These are phyloP conservation scores for Tripterygium wilfordii DNA, from an alignment of 177 flowering plant species.

Conservation along the genomic window DNA sequence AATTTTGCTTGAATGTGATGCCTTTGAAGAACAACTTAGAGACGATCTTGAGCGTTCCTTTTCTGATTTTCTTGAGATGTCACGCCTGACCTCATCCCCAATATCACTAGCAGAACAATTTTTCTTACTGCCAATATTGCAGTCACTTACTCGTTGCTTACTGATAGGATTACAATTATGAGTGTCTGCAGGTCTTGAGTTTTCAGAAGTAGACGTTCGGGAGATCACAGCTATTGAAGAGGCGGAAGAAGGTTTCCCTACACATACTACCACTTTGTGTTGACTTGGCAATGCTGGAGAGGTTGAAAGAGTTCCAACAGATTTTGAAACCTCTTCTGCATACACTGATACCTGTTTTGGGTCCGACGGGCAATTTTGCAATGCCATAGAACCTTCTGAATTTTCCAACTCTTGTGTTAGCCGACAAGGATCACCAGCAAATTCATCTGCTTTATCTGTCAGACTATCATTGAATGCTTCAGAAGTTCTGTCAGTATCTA, in stretches of 20 bases:
- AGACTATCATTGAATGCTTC: slow-evolving; percentile 21
- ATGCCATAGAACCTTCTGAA: slow-evolving; percentile 16
- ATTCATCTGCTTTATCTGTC: slow-evolving; percentile 17
- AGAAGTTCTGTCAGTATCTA: slow-evolving; percentile 20
- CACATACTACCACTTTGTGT: slow-evolving; percentile 33
- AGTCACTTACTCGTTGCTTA: slow-evolving; percentile 27
- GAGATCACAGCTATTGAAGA: slow-evolving; percentile 22
- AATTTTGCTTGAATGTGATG: slow-evolving; percentile 31
- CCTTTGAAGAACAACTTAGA: slow-evolving; percentile 29
- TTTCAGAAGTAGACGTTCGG: slow-evolving; percentile 33
- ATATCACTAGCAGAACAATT: slow-evolving; percentile 23
- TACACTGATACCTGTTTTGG: slow-evolving; percentile 22
- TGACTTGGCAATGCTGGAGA: slow-evolving; percentile 22
- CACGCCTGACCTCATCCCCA: slow-evolving; percentile 35
- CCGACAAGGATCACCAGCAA: slow-evolving; percentile 20
- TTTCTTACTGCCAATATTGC: slow-evolving; percentile 29
- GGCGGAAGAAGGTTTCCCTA: slow-evolving; percentile 41
- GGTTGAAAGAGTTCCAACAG: slow-evolving; percentile 15
- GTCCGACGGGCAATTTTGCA: slow-evolving; percentile 31
- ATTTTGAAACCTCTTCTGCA: slow-evolving; percentile 30
- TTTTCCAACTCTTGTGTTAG: slow-evolving; percentile 23
- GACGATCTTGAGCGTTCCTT: slow-evolving; percentile 47
- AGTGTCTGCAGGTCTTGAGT: slow-evolving; percentile 23
- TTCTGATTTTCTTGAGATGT: slow-evolving; percentile 20
- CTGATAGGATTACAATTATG: slow-evolving; percentile 17